Base-by-base conservation (phyloP, 148 eudicot species). In the Fagopyrum homotropicum region DNA sequence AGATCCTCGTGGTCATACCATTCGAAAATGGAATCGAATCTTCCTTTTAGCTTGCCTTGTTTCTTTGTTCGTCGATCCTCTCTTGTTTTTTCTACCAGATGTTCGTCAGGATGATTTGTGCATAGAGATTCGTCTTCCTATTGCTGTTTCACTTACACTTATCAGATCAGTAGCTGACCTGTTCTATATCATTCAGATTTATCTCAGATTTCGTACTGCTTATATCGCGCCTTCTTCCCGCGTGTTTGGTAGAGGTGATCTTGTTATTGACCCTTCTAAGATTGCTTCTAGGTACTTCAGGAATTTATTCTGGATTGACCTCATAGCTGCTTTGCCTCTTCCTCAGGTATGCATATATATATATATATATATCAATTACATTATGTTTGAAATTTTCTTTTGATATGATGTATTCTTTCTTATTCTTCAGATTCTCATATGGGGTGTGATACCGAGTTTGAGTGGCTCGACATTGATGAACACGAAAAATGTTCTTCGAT, bases 161-260 rank as follows among this genome's bases (percentile, higher is more conserved):
- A 63, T 90, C 14, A 80, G 98, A 81, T 81, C 96, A 6, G 26
- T 86, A 15, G 80, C 84, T 0, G 98, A 93, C 73, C 77, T 78
- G 6, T 84, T 90, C 73, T 93, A 93, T 52, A 40, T 82, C 3
- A 45, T 85, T 68, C 93, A 93, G 83, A 90, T 93, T 78, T 80
- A 80, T 69, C 79, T 90, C n/a, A 85, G 79, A 77, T 93, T 93
- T 75, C 83, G 89, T 4, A 93, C 98, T 17, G 98, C 98, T 30
- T 93, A 83, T 51, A 81, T 90, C 15, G 96, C 96, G 1, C 98
- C 96, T 10, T 93, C 98, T 4, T 93, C 98, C 8, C 87, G 92
- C 45, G 84, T 90, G 4, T 89, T 89, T 76, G 98, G 96, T 45
- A 82, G 98, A 75, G 98, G 98, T 22, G 96, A 93, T 80, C 90